Percentiles rank a stretch among this genome's conserved stretches.
Conservation (phyloP, 345 rosid genomes). For the Pistacia atlantica region DNA sequence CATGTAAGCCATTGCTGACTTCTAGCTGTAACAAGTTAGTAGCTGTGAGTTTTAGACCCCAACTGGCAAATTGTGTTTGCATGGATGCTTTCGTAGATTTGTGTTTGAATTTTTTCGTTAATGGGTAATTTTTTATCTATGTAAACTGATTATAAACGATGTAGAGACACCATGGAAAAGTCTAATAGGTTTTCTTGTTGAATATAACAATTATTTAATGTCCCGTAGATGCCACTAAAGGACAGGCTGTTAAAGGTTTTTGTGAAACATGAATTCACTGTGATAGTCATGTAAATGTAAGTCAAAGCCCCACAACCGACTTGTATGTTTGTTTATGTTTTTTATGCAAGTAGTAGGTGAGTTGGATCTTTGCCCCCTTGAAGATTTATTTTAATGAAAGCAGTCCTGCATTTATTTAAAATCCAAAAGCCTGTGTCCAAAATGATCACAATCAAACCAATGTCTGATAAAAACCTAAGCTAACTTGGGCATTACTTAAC, state of each 20-base stretch:
- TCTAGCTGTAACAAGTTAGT: not conserved
- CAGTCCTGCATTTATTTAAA: not conserved
- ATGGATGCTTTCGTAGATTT: not conserved
- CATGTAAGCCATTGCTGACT: not conserved
- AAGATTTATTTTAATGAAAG: not conserved
- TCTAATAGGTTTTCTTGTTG: not conserved
- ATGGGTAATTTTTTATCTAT: no score
- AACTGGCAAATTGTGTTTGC: not conserved
- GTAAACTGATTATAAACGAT: no score
- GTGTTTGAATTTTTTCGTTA: not conserved
- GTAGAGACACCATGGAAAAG: no score
- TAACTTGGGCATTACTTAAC: no score
- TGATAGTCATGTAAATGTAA: not conserved
- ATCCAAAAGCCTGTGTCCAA: not conserved
- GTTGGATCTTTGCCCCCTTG: not conserved
- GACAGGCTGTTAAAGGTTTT: not conserved
- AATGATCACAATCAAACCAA: not conserved
- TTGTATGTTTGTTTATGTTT: conserved; percentile 3
- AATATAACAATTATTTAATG: not conserved
- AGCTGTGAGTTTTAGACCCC: not conserved
- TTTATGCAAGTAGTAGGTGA: conserved; percentile 3
- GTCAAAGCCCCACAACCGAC: not conserved
- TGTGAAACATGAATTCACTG: not conserved
- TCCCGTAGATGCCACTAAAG: not conserved
- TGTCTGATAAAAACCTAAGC: no score